These are phyloP conservation scores for Schwanniomyces polymorphus DNA, from an alignment of 805 yeast genomes.

Conservation along the genomic window DNA sequence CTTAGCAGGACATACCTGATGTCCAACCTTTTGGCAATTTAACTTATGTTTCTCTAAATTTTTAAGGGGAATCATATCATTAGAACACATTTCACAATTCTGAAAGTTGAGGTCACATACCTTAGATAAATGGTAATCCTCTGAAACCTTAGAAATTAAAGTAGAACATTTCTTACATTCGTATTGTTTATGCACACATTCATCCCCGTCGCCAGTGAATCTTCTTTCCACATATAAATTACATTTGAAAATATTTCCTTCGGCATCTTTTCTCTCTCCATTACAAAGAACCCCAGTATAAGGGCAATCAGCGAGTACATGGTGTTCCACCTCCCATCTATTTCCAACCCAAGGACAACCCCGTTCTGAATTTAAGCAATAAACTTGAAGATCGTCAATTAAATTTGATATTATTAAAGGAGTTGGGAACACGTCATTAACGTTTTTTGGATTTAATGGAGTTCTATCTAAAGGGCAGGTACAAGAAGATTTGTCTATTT, in stretches of 20 bases:
- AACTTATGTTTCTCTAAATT: constrained; percentile 38
- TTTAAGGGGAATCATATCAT: constrained; percentile 40
- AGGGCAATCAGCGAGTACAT: constrained; percentile 38
- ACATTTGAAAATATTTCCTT: constrained; percentile 10
- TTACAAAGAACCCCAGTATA: constrained; percentile 35
- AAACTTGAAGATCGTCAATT: constrained; percentile 59
- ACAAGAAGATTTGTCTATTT: constrained; percentile 13
- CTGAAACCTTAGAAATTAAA: constrained; percentile 24
- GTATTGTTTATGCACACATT: constrained; percentile 40
- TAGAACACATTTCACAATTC: constrained; percentile 43
- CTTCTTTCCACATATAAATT: constrained; percentile 20
- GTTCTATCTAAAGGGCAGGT: constrained; percentile 65
- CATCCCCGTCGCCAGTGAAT: constrained; percentile 8
- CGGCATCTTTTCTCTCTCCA: constrained; percentile 16
- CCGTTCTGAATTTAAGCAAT: constrained; percentile 49
- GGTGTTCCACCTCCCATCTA: constrained; percentile 58
- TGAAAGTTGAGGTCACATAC: constrained; percentile 42
- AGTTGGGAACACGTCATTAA: constrained; percentile 41
- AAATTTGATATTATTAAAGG: constrained; percentile 61
- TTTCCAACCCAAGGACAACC: constrained; percentile 61
- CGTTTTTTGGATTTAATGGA: constrained; percentile 33
- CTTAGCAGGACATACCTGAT: constrained; percentile 46
- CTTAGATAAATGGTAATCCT: constrained; percentile 32
- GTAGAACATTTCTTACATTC: constrained; percentile 38
- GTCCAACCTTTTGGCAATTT: constrained; percentile 40